Evolutionary conservation across 2,329 filamentous ascomycete species (phyloP).

Genomic region (Ophiostoma ulmi): DNA sequence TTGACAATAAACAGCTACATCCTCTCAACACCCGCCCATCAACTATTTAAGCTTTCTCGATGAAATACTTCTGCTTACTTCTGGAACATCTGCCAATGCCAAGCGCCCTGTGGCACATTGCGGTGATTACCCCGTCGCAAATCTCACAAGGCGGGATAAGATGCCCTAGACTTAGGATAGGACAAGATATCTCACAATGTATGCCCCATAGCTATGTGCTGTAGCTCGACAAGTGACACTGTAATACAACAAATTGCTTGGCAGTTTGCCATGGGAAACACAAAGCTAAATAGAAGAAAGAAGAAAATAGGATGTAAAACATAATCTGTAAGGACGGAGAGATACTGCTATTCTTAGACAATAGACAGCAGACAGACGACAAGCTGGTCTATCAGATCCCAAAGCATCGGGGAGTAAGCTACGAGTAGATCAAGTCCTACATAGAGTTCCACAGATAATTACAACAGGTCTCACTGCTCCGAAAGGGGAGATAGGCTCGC

Average conservation of each 20-base stretch:
- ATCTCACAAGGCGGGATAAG: conserved; percentile 7
- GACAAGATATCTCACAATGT: neutral
- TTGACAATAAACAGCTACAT: neutral
- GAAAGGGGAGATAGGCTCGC: neutral
- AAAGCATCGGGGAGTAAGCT: neutral
- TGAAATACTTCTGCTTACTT: neutral
- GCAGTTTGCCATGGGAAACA: conserved; percentile 3
- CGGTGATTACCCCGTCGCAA: conserved; percentile 13
- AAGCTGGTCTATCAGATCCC: neutral
- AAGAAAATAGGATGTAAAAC: neutral
- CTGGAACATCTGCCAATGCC: conserved; percentile 14
- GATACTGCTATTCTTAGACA: conserved; percentile 7
- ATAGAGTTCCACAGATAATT: conserved; percentile 4
- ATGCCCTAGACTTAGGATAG: neutral
- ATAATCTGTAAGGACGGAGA: neutral
- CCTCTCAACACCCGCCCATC: neutral
- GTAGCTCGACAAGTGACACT: neutral
- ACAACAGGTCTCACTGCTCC: conserved; percentile 8
- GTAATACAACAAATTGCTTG: neutral
- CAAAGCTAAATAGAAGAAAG: neutral
- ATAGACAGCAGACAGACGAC: neutral
- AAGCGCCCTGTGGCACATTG: conserved; percentile 17
- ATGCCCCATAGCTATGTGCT: neutral
- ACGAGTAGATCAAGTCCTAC: conserved; percentile 4
- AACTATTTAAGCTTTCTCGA: neutral